Percentiles rank a stretch among this genome's conserved stretches.
These are phyloP conservation scores for Termitomyces sp. DNA, from an alignment of 1,284 basidiomycete genomes.

Conservation along the genomic window DNA sequence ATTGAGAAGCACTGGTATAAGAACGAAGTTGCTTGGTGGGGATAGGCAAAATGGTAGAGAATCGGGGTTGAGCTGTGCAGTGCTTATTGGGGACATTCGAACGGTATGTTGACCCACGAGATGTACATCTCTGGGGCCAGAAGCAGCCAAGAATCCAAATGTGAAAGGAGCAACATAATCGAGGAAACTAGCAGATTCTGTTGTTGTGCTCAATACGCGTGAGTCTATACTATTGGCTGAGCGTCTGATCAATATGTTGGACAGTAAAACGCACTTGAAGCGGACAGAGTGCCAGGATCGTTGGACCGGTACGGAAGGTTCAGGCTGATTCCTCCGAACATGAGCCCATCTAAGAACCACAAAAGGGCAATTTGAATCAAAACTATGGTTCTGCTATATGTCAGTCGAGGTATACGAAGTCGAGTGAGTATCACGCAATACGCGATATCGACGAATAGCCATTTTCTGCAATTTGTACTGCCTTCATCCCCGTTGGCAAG, in stretches of 20 bases:
- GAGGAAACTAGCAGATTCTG: slow-evolving; percentile 38
- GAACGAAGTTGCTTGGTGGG: slow-evolving; percentile 46
- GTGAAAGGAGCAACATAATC: slow-evolving; percentile 42
- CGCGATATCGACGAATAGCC: slow-evolving; percentile 64
- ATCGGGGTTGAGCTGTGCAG: slow-evolving; percentile 77
- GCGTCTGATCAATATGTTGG: neutral
- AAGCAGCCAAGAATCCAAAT: slow-evolving; percentile 42
- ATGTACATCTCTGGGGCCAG: slow-evolving; percentile 44
- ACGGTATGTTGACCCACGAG: slow-evolving; percentile 88
- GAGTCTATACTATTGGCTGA: slow-evolving; percentile 22
- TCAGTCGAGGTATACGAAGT: slow-evolving; percentile 75
- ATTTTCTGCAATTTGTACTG: slow-evolving; percentile 51
- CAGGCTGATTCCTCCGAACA: slow-evolving; percentile 67
- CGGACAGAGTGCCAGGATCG: slow-evolving; percentile 15
- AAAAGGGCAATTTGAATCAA: slow-evolving; percentile 53
- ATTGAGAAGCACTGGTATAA: slow-evolving; percentile 84
- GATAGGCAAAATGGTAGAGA: slow-evolving; percentile 67
- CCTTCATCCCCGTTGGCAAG: slow-evolving; percentile 39
- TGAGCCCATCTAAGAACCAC: slow-evolving; percentile 58
- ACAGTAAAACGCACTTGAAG: slow-evolving; percentile 24
- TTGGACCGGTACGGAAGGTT: slow-evolving; percentile 30
- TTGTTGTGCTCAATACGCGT: slow-evolving; percentile 37
- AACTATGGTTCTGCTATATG: slow-evolving; percentile 59
- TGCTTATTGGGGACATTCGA: slow-evolving; percentile 85
- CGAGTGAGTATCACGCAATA: slow-evolving; percentile 57